A percentile compares a stretch with the other conserved stretches of the same genome.
Evolutionary conservation across 1,284 basidiomycete species (phyloP).

Genomic region (Schizophyllum amplum): DNA sequence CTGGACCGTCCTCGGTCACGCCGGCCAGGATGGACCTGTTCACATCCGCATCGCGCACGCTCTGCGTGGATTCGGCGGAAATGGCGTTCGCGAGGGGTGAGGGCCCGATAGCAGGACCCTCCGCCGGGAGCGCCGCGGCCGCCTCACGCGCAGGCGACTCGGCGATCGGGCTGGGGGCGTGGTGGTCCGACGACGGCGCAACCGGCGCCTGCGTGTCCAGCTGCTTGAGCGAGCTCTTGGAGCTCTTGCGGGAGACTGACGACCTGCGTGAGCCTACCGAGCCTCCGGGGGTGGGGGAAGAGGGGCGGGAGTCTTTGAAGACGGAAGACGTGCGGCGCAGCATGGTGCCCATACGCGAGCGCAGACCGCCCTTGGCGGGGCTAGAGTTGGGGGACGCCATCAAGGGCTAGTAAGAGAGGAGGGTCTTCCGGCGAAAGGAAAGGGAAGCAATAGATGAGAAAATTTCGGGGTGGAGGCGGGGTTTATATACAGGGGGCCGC

Average conservation of each 20-base stretch:
- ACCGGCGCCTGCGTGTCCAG: neutral
- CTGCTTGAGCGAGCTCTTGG: conserved; percentile 1
- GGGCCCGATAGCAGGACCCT: conserved; percentile 1
- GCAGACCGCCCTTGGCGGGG: conserved; percentile 22
- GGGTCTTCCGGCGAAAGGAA: conserved; percentile 53
- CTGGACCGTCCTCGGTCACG: conserved; percentile 31
- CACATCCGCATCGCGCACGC: conserved; percentile 13
- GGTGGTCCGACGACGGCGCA: conserved; percentile 9
- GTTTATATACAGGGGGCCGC: neutral
- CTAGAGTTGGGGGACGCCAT: conserved; percentile 7
- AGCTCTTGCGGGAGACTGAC: neutral
- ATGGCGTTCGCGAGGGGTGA: conserved; percentile 2
- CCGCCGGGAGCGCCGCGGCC: conserved; percentile 21
- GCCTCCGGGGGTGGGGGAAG: conserved; percentile 20
- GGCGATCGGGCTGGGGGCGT: conserved; percentile 40
- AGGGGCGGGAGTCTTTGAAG: conserved; percentile 25
- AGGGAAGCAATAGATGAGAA: conserved; percentile 31
- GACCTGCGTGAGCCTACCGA: conserved; percentile 1
- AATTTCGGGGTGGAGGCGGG: neutral
- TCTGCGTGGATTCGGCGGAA: conserved; percentile 2
- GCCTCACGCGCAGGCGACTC: conserved; percentile 47
- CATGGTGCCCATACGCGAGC: conserved; percentile 33
- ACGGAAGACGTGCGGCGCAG: conserved; percentile 44
- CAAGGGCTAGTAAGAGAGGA: conserved; percentile 37
- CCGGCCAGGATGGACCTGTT: conserved; percentile 28